Percentiles rank a stretch among this genome's conserved stretches.
Conservation (phyloP, 352 stramenopile genomes). For the Phytophthora quininea region DNA sequence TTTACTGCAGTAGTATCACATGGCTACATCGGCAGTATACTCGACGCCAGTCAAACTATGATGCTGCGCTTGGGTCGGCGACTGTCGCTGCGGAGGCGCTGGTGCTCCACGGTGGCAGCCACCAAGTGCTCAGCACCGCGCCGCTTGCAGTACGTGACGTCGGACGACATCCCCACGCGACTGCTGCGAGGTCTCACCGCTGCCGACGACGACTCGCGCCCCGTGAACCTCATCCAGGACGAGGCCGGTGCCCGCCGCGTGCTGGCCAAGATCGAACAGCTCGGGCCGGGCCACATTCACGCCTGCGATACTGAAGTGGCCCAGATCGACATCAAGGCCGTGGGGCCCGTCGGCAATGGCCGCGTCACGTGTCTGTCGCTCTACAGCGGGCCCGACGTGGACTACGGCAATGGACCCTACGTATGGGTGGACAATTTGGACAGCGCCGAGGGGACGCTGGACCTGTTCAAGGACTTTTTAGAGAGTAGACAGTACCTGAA, state of each 20-base stretch:
- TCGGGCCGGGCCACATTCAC: slow-evolving; percentile 85
- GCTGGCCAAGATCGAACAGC: slow-evolving; percentile 60
- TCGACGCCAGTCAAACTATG: background rate
- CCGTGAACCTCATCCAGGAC: slow-evolving; percentile 85
- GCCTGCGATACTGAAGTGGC: slow-evolving; percentile 98
- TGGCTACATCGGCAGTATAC: no score
- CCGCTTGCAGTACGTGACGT: slow-evolving; percentile 66
- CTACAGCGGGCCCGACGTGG: slow-evolving; percentile 95
- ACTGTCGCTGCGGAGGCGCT: background rate
- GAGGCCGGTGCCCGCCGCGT: slow-evolving; percentile 63
- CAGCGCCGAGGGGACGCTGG: slow-evolving; percentile 84
- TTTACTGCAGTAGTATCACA: no score
- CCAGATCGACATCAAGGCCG: slow-evolving; percentile 95
- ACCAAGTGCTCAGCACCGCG: background rate
- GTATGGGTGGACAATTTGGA: slow-evolving; percentile 94
- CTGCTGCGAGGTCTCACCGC: slow-evolving; percentile 67
- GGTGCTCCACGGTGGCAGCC: background rate
- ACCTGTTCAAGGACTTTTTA: slow-evolving; percentile 93
- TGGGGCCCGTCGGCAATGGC: slow-evolving; percentile 96
- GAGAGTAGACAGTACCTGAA: slow-evolving; percentile 92
- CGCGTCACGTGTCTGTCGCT: slow-evolving; percentile 98
- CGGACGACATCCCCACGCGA: slow-evolving; percentile 62
- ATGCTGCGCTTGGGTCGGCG: slow-evolving; percentile 6
- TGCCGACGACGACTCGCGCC: slow-evolving; percentile 65
- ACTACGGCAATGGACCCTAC: slow-evolving; percentile 95